Base-by-base conservation (phyloP, 2,329 filamentous ascomycete genomes). In the Exophiala sp. region DNA sequence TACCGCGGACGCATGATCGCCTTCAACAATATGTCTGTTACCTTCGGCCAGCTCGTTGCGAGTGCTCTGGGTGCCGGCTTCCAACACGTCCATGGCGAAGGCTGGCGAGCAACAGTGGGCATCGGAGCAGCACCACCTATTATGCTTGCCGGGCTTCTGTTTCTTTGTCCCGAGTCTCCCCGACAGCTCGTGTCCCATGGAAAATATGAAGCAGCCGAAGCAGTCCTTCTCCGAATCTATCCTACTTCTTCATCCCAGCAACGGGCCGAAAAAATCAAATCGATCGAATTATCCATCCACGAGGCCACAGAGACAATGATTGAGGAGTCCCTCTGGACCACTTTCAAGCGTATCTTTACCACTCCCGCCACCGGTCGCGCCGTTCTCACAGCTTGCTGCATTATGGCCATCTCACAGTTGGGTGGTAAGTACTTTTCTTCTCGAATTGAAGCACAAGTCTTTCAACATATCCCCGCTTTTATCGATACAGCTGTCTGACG, bases 61-160 rank as follows among this genome's bases (percentile, higher is more conserved):
- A 96, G 96, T 69, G 69, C 94, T 1, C 73, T 91, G 5, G 92
- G 91, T 1, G 95, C 88, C 86, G 69, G 78, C 0, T 86, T 95
- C 75, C 73, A 43, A 79, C 83, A 5, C 78, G 80, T 7, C 55
- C 62, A 55, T 38, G 33, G 29, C 8, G 80, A 78, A 10, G 89
- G 87, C 1, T 96, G 91, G 91, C 79, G 90, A 48, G 95, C 88
- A 85, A 91, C 95, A 81, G 91, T 96, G 0, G 91, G 91, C 0
- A 71, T 96, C 0, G 92, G 91, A 0, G 88, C 87, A 8, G 56
- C 87, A 29, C 92, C 92, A 0, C 91, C 90, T 0, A 69, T 81
- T 0, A 49, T 91, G 2, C 92, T 96, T 67, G 81, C 82, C 5
- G 67, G 76, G 0, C 72, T 94, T 47, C 72, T 96, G 54, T 63